These are phyloP conservation scores for Xerocomus nothofagi DNA, from an alignment of 1,284 basidiomycete genomes.

Conservation along the genomic window DNA sequence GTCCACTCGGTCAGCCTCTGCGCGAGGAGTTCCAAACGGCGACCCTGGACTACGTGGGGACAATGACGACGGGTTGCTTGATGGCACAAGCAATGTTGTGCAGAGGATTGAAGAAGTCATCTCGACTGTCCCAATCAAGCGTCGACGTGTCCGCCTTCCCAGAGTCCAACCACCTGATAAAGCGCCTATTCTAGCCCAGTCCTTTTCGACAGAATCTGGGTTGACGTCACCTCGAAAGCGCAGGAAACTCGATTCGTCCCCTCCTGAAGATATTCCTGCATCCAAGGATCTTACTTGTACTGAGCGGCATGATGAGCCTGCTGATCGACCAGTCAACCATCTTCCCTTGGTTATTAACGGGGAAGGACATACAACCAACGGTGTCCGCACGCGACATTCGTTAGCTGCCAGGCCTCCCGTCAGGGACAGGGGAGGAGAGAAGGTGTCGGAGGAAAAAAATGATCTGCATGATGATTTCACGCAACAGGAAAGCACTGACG, in stretches of 20 bases:
- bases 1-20: slow-evolving; percentile 23
- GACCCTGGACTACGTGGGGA: slow-evolving; percentile 9
- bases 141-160: slow-evolving; percentile 28
- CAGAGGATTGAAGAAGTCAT: slow-evolving; percentile 9
- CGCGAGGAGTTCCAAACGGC: slow-evolving; percentile 12
- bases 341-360: slow-evolving; percentile 17
- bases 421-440: slow-evolving; percentile 1
- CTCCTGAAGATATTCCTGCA: slow-evolving; percentile 8
- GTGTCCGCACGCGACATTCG: slow-evolving; percentile 7
- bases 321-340: slow-evolving; percentile 5
- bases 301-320: slow-evolving; percentile 7
- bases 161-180: slow-evolving; percentile 14
- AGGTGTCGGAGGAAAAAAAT: slow-evolving; percentile 4
- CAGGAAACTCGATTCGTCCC: slow-evolving; percentile 27
- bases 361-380: slow-evolving; percentile 21
- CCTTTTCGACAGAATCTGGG: slow-evolving; percentile 9
- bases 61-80: slow-evolving; percentile 6
- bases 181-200: background rate
- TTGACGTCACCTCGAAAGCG: slow-evolving; percentile 27
- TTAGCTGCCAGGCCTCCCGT: background rate
- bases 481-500: slow-evolving; percentile 26
- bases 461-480: background rate
- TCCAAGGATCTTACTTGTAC: slow-evolving; percentile 3
- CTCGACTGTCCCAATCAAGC: slow-evolving; percentile 21
- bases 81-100: slow-evolving; percentile 2